Evolutionary conservation across 306 rosid genomes (phyloP).

Genomic region (Glycine tomentella): DNA sequence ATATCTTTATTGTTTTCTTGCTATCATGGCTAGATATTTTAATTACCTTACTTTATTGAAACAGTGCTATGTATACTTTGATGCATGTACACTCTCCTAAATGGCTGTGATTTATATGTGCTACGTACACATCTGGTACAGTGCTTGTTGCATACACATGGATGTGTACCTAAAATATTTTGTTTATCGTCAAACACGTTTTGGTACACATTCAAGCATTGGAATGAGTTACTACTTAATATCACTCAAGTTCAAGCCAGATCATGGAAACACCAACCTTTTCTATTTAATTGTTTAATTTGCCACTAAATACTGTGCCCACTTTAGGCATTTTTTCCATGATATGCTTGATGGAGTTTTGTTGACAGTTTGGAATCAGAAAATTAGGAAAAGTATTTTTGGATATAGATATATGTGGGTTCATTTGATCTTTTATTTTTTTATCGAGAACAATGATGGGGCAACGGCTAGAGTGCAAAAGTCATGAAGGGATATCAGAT

Average conservation of each 20-base stretch:
- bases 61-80: not conserved
- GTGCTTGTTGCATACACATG: not conserved
- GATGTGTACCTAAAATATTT: not conserved
- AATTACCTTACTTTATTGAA: conserved; percentile 5
- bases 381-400: too few relatives aligned
- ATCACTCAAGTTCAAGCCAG: not conserved
- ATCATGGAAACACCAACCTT: not conserved
- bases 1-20: conserved; percentile 19
- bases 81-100: not conserved
- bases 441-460: not conserved
- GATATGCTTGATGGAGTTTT: too few relatives aligned
- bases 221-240: not conserved
- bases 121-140: not conserved
- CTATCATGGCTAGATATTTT: not conserved
- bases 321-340: too few relatives aligned
- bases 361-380: too few relatives aligned
- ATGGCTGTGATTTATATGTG: not conserved
- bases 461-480: not conserved
- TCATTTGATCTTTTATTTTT: not conserved
- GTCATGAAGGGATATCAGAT: not conserved
- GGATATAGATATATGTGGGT: too few relatives aligned
- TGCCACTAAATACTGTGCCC: not conserved
- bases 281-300: not conserved
- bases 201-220: not conserved
- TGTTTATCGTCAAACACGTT: not conserved